Percentiles rank a stretch among this genome's conserved stretches.
Evolutionary conservation across 2,329 filamentous ascomycete genomes (phyloP).

Genomic region (Paecilomyces sp.): DNA sequence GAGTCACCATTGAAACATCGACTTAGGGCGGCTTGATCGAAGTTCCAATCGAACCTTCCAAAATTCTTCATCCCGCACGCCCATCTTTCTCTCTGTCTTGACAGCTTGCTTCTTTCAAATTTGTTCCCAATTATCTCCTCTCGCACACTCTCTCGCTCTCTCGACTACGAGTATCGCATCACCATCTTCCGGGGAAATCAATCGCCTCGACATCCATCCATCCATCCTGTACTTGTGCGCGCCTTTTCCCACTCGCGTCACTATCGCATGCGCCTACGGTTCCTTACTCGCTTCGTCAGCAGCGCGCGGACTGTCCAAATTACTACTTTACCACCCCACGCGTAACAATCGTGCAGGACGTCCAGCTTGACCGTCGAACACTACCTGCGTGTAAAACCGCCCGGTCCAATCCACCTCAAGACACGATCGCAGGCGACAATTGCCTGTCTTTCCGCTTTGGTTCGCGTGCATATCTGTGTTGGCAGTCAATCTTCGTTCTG

Average conservation of each 20-base stretch:
- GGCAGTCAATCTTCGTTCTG: conserved; percentile 3
- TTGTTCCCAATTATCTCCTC: background rate
- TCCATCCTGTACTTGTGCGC: background rate
- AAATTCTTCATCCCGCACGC: background rate
- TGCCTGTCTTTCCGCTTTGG: conserved; percentile 10
- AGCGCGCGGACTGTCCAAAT: background rate
- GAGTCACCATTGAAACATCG: conserved; percentile 1
- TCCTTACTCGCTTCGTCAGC: background rate
- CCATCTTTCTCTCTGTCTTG: background rate
- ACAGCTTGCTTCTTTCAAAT: background rate
- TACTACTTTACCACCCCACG: conserved; percentile 1
- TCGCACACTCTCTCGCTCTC: too few relatives aligned
- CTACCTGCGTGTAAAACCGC: background rate
- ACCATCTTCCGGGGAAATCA: too few relatives aligned
- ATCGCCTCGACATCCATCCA: background rate
- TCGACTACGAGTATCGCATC: too few relatives aligned
- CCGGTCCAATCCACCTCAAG: background rate
- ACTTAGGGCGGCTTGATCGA: background rate
- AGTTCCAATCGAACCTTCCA: conserved; percentile 1
- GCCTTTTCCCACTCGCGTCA: background rate
- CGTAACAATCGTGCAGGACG: conserved; percentile 1
- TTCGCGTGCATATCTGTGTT: conserved; percentile 10
- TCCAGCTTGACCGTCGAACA: background rate
- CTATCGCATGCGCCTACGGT: background rate
- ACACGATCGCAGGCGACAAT: conserved; percentile 6